phyloP scores from a whole-genome alignment of 495 filamentous ascomycete species.

The Astrothelium macrocarpum region DNA sequence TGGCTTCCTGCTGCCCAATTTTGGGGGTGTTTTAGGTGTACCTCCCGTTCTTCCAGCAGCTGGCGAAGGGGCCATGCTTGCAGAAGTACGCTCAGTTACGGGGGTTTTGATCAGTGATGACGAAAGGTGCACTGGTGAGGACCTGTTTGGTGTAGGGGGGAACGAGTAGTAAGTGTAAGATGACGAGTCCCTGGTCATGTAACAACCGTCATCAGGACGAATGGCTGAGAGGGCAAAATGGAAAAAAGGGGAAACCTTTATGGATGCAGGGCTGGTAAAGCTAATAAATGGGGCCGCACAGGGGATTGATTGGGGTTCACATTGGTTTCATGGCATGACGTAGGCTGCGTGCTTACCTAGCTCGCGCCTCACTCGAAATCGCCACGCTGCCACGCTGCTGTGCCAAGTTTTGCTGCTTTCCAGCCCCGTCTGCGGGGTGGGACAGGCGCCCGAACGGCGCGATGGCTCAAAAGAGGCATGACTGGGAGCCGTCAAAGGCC shows the following conservation, averaged over 20 bases:
- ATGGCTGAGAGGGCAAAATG: constrained; percentile 10
- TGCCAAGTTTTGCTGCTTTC: constrained; percentile 1
- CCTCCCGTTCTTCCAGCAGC: constrained; percentile 36
- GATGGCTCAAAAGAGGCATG: background rate
- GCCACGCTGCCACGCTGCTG: background rate
- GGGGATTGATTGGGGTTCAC: background rate
- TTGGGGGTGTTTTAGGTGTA: constrained; percentile 41
- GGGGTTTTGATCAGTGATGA: background rate
- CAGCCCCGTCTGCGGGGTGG: background rate
- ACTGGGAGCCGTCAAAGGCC: background rate
- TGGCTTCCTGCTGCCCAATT: constrained; percentile 41
- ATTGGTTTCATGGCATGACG: constrained; percentile 4
- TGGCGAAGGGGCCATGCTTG: constrained; percentile 39
- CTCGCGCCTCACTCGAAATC: constrained; percentile 5
- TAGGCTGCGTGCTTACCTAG: constrained; percentile 6
- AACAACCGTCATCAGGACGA: constrained; percentile 19
- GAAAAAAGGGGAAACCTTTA: background rate
- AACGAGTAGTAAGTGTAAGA: constrained; percentile 45
- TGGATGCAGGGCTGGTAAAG: background rate
- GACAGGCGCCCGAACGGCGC: background rate
- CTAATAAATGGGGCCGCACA: constrained; percentile 10
- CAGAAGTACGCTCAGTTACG: constrained; percentile 25
- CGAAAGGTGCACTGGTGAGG: constrained; percentile 26
- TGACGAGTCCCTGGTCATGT: constrained; percentile 39
- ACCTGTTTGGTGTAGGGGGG: constrained; percentile 39